Conservation (phyloP, 2,329 filamentous ascomycete genomes). For the Xylariaceae sp. region DNA sequence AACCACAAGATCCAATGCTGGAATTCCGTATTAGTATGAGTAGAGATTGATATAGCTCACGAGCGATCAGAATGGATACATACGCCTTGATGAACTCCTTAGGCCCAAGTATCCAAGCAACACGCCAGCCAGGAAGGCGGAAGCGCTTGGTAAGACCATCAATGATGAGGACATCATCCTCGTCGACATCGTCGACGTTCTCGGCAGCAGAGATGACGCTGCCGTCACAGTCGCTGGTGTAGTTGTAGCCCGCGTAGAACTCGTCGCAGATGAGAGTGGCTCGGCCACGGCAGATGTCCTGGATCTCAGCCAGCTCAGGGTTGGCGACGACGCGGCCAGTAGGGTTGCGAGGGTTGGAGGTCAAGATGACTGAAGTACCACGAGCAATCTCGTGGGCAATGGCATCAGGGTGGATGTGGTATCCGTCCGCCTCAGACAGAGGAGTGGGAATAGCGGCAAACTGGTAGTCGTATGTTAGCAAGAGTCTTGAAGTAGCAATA, state of each 20-base stretch:
- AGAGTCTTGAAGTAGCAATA: too few relatives aligned
- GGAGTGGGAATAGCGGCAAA: conserved; percentile 86
- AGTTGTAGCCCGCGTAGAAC: conserved; percentile 96
- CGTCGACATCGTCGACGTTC: conserved; percentile 85
- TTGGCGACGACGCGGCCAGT: conserved; percentile 84
- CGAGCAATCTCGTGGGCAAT: conserved; percentile 87
- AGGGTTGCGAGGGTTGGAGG: conserved; percentile 92
- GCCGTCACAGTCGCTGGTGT: conserved; percentile 87
- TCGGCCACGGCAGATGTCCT: conserved; percentile 85
- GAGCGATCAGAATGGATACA: conserved; percentile 21
- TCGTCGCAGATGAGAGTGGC: conserved; percentile 94
- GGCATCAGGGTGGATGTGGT: conserved; percentile 90
- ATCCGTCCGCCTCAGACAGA: conserved; percentile 77
- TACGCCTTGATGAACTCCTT: conserved; percentile 92
- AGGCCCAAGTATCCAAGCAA: conserved; percentile 92
- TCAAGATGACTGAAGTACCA: conserved; percentile 83
- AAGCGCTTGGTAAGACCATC: conserved; percentile 97
- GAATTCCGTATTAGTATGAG: neutral
- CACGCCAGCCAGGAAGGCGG: conserved; percentile 91
- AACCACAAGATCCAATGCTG: conserved; percentile 81
- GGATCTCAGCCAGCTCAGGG: conserved; percentile 82
- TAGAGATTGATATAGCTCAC: neutral
- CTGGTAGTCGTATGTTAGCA: conserved; percentile 35
- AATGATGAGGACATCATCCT: conserved; percentile 89
- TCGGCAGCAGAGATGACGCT: conserved; percentile 83